Percentiles rank a stretch among this genome's conserved stretches.
Evolutionary conservation across 2,329 filamentous ascomycete species (phyloP).

Genomic region (Drechmeria coniospora): DNA sequence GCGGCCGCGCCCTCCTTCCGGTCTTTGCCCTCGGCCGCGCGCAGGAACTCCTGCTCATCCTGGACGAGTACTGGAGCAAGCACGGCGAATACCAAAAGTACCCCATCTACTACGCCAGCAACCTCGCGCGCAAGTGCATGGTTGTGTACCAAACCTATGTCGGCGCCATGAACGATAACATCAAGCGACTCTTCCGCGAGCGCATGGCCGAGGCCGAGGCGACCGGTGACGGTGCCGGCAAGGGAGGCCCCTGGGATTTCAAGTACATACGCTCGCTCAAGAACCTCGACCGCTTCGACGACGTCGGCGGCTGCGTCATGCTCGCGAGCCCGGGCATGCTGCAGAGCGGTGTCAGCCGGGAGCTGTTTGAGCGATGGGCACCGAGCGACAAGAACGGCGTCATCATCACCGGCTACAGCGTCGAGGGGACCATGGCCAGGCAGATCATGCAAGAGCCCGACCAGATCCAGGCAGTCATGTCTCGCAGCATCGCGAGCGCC

Average conservation of each 20-base stretch:
- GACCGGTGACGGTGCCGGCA: conserved; percentile 55
- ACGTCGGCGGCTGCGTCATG: conserved; percentile 92
- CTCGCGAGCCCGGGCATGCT: conserved; percentile 96
- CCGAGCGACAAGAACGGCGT: conserved; percentile 96
- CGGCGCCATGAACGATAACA: conserved; percentile 97
- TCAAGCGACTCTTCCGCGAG: conserved; percentile 86
- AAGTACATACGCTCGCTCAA: conserved; percentile 85
- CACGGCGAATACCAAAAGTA: conserved; percentile 78
- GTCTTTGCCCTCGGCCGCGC: conserved; percentile 90
- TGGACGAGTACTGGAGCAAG: conserved; percentile 93
- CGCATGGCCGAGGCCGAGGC: conserved; percentile 83
- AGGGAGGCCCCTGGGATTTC: conserved; percentile 92
- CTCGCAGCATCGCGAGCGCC: conserved; percentile 47
- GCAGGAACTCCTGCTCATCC: conserved; percentile 82
- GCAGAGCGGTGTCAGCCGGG: conserved; percentile 86
- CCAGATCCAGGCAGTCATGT: conserved; percentile 89
- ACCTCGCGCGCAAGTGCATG: conserved; percentile 93
- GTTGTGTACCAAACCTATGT: conserved; percentile 97
- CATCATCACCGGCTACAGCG: conserved; percentile 94
- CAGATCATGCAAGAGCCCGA: conserved; percentile 91
- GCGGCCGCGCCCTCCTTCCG: conserved; percentile 83
- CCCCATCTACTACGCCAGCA: conserved; percentile 95
- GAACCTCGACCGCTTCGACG: conserved; percentile 87
- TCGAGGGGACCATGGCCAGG: conserved; percentile 97
- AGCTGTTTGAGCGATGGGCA: conserved; percentile 88